A percentile compares a stretch with the other conserved stretches of the same genome.
Conservation (phyloP, 495 filamentous ascomycete species). For the Talaromyces wortmannii region DNA sequence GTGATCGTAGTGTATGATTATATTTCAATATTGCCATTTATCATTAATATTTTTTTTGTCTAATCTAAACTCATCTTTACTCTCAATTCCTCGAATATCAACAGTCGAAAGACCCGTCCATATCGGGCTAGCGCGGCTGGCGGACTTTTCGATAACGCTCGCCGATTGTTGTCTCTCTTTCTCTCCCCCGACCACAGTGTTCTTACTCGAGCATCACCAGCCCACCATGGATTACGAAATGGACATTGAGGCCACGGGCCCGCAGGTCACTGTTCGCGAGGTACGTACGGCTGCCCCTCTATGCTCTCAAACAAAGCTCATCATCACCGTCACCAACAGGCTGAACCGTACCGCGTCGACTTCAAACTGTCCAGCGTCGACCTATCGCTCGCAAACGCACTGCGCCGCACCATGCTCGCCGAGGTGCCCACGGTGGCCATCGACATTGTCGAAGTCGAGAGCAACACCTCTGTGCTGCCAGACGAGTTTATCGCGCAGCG, state of each 20-base stretch:
- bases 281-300: slow-evolving; percentile 25
- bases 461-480: slow-evolving; percentile 87
- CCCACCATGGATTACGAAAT: slow-evolving; percentile 63
- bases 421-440: slow-evolving; percentile 95
- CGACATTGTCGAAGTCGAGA: slow-evolving; percentile 87
- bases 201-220: background rate
- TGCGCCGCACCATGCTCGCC: slow-evolving; percentile 86
- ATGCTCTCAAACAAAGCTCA: background rate
- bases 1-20: background rate
- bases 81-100: background rate
- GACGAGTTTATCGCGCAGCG: slow-evolving; percentile 96
- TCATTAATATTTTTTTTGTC: too few relatives aligned
- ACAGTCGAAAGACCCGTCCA: background rate
- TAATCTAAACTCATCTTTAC: too few relatives aligned
- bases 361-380: slow-evolving; percentile 76
- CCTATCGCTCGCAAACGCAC: slow-evolving; percentile 86
- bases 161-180: background rate
- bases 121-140: background rate
- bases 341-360: slow-evolving; percentile 63
- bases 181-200: background rate
- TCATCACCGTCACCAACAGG: slow-evolving; percentile 31
- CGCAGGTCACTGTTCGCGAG: slow-evolving; percentile 64
- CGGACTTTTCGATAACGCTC: background rate
- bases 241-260: slow-evolving; percentile 58
- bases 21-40: too few relatives aligned